Conservation (phyloP, 2,329 filamentous ascomycete species). For the Aspergillus nomiae region DNA sequence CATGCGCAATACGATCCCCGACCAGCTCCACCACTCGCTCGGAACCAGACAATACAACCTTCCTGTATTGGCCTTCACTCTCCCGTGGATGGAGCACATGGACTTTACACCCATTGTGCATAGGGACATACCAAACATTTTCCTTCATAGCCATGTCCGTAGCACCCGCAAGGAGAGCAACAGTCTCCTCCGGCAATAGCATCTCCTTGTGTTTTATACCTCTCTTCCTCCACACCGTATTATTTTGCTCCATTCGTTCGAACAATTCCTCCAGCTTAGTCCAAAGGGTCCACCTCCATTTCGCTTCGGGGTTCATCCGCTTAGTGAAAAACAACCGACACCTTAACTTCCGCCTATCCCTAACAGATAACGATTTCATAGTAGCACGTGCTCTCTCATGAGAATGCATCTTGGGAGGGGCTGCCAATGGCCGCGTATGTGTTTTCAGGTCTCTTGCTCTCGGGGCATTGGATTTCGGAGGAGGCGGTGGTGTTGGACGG, state of each 20-base stretch:
- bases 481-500: not conserved
- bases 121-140: conserved; percentile 39
- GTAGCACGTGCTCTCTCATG: not conserved
- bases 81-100: conserved; percentile 35
- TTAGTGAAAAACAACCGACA: conserved; percentile 22
- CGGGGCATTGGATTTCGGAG: not conserved
- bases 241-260: conserved; percentile 23
- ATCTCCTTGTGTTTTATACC: conserved; percentile 31
- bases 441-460: not conserved
- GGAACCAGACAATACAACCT: conserved; percentile 38
- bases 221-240: conserved; percentile 14
- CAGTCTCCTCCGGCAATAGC: conserved; percentile 37
- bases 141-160: conserved; percentile 33
- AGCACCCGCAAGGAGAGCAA: conserved; percentile 36
- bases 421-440: conserved; percentile 1
- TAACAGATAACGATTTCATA: conserved; percentile 21
- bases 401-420: not conserved
- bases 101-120: conserved; percentile 42
- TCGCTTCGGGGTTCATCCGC: not conserved
- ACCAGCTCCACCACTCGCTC: conserved; percentile 35
- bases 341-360: conserved; percentile 30
- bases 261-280: conserved; percentile 30
- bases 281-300: conserved; percentile 22
- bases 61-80: conserved; percentile 35
- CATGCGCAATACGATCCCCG: conserved; percentile 27